Evolutionary conservation across 352 stramenopile species (phyloP), one percentile per base, ranked within the genome.

Genomic region (Plasmopara halstedii): DNA sequence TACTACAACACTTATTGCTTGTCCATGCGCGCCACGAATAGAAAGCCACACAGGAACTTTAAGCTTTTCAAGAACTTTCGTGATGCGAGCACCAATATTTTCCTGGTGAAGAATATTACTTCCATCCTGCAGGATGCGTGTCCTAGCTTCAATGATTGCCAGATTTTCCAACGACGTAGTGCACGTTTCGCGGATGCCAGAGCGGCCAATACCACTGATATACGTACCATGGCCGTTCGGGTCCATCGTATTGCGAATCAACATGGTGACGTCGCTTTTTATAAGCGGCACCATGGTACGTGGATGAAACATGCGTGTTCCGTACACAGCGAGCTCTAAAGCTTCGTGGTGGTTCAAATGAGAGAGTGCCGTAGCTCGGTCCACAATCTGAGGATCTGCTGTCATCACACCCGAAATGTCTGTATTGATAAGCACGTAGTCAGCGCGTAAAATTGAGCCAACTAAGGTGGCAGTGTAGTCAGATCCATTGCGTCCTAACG

Each of bases 351-450:
- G 77, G 42, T 83, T 89, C 18, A 92, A 44, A 40, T 92, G 73
- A 14, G 74, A 84, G 1, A 92, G 56, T 18, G 77, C 68, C 8
- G 76, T 67, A 0, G 78, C 81, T 9, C 71, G 73, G n/a, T 86
- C 69, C 10, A 92, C 81, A 38, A 92, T 83, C 13, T 70, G 61
- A 29, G 78, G 81, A 42, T 92, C 78, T 0, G 80, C 80, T 0
- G 75, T 88, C 81, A 92, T 92, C 18, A 92, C 81, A 1, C 81
- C 81, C 2, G 73, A 73, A 23, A 90, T 88, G 36, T 92, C 78
- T 4, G 78, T 92, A 50, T 92, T 88, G 62, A 92, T 90, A 9
- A 92, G 59, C 31, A 92, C 81, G 46, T 88, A 88, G 60, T 89
- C 76, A 6, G 74, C 76, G 7, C 66, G 50, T 2, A 92, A 53